Percentiles rank a stretch among this genome's conserved stretches.
These are phyloP conservation scores for Penicillium sp. DNA, from an alignment of 2,329 filamentous ascomycete species.

Conservation along the genomic window DNA sequence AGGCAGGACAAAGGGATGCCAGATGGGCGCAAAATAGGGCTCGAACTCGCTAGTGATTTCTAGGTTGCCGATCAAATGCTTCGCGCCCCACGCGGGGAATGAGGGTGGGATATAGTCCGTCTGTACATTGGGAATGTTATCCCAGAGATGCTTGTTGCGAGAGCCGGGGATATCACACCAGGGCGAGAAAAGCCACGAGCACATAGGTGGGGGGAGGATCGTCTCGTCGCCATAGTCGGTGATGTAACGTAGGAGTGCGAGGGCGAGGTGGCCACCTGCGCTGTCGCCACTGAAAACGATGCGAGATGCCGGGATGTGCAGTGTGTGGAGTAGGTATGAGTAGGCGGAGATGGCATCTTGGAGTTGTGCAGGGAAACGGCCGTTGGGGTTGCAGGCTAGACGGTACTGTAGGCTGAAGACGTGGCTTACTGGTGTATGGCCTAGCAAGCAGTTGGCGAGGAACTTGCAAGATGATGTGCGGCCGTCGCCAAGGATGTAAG, in stretches of 20 bases:
- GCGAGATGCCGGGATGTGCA: slow-evolving; percentile 21
- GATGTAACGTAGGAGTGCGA: slow-evolving; percentile 25
- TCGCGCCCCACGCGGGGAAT: slow-evolving; percentile 7
- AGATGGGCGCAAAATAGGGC: slow-evolving; percentile 7
- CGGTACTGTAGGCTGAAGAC: slow-evolving; percentile 20
- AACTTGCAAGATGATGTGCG: slow-evolving; percentile 10
- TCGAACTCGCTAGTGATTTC: background rate
- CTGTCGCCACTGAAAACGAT: slow-evolving; percentile 26
- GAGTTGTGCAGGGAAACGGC: slow-evolving; percentile 21
- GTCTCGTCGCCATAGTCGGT: slow-evolving; percentile 6
- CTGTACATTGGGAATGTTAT: slow-evolving; percentile 4
- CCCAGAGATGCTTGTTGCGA: slow-evolving; percentile 5
- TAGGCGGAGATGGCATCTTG: slow-evolving; percentile 28
- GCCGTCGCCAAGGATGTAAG: slow-evolving; percentile 14
- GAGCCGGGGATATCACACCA: slow-evolving; percentile 13
- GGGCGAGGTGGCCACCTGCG: slow-evolving; percentile 21
- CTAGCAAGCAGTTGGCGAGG: slow-evolving; percentile 11
- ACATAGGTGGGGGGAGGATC: slow-evolving; percentile 9
- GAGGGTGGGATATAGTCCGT: slow-evolving; percentile 7
- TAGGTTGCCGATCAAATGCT: slow-evolving; percentile 4
- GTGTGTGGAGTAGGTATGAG: slow-evolving; percentile 19
- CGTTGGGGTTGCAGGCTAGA: slow-evolving; percentile 15
- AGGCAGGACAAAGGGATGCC: slow-evolving; percentile 5
- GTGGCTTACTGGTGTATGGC: slow-evolving; percentile 4
- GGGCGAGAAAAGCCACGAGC: slow-evolving; percentile 21